A percentile compares a stretch with the other conserved stretches of the same genome.
These are phyloP conservation scores for Boletellus sp. DNA, from an alignment of 768 basidiomycete species.

Conservation along the genomic window DNA sequence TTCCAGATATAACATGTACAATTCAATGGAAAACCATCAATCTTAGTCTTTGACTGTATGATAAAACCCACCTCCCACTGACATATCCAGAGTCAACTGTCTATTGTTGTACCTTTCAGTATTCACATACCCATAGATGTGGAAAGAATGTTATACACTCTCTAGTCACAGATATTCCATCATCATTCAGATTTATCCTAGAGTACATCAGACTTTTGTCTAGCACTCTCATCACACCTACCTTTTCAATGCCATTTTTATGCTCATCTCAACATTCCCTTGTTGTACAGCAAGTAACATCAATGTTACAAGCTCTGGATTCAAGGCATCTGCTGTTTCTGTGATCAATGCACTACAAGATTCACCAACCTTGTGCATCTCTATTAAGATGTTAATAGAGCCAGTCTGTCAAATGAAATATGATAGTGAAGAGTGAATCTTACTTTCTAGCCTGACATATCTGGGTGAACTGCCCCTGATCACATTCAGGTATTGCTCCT, in stretches of 20 bases:
- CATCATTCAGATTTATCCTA: background rate
- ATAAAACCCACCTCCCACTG: no score
- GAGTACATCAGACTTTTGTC: background rate
- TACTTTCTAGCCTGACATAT: background rate
- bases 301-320: background rate
- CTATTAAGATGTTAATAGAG: background rate
- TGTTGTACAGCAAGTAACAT: background rate
- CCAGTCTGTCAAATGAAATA: background rate
- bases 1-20: no score
- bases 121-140: background rate
- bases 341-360: background rate
- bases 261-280: background rate
- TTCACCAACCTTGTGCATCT: background rate
- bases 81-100: no score
- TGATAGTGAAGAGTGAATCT: background rate
- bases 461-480: background rate
- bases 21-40: no score
- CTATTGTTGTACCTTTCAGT: no score
- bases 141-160: background rate
- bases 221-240: background rate
- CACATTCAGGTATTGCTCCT: background rate
- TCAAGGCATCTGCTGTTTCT: background rate
- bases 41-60: no score
- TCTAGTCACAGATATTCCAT: background rate
- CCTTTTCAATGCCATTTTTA: background rate